These are phyloP conservation scores for Ascochyta lentis DNA, from an alignment of 2,329 filamentous ascomycete genomes.

Conservation along the genomic window DNA sequence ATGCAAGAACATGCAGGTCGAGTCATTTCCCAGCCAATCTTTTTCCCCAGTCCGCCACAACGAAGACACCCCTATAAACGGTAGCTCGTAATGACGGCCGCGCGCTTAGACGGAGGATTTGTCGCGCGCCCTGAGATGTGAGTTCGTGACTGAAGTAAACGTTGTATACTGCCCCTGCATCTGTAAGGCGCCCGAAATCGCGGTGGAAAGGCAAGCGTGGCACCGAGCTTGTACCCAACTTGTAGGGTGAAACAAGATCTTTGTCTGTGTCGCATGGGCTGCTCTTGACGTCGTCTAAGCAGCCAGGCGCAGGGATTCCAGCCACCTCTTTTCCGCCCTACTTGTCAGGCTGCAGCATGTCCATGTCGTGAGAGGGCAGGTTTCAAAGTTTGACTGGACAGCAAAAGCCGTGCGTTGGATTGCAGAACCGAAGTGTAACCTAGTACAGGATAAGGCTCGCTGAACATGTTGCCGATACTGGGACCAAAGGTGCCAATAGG, in stretches of 20 bases:
- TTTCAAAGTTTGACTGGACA: constrained; percentile 32
- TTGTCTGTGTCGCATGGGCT: constrained; percentile 36
- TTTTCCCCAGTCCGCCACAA: constrained; percentile 5
- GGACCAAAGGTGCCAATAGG: constrained; percentile 25
- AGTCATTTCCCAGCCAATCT: constrained; percentile 27
- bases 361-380: constrained; percentile 25
- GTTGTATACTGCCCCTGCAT: constrained; percentile 33
- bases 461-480: constrained; percentile 3
- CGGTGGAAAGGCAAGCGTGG: constrained; percentile 22
- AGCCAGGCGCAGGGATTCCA: constrained; percentile 22
- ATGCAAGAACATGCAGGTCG: constrained; percentile 24
- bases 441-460: constrained; percentile 25
- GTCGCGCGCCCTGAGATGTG: constrained; percentile 30
- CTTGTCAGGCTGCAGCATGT: constrained; percentile 37
- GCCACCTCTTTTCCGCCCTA: constrained; percentile 27
- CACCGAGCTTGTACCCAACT: constrained; percentile 26
- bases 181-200: constrained; percentile 1
- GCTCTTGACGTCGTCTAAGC: constrained; percentile 23
- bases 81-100: constrained; percentile 4
- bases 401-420: constrained; percentile 29
- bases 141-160: constrained; percentile 13
- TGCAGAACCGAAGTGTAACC: constrained; percentile 37
- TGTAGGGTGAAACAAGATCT: constrained; percentile 39
- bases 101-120: constrained; percentile 8
- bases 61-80: constrained; percentile 4